phyloP scores from a whole-genome alignment of 768 basidiomycete genomes.

The Gymnopilus junonius region DNA sequence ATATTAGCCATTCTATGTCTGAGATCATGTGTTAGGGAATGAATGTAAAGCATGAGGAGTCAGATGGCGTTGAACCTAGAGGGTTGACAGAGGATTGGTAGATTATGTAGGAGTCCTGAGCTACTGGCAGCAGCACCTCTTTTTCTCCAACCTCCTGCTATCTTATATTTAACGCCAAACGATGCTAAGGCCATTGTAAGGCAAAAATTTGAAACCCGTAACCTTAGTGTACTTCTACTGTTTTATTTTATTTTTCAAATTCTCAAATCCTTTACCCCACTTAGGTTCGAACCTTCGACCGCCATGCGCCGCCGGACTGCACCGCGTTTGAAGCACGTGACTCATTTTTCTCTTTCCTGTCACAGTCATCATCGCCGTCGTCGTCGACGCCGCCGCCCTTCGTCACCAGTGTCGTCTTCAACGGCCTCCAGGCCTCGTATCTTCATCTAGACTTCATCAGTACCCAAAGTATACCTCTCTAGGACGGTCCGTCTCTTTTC shows the following conservation, averaged over 20 bases:
- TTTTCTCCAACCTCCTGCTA: too few relatives aligned
- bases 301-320: too few relatives aligned
- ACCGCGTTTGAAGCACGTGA: slow-evolving; percentile 3
- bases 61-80: background rate
- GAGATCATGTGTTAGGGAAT: background rate
- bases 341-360: slow-evolving; percentile 2
- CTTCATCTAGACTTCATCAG: background rate
- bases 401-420: background rate
- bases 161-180: too few relatives aligned
- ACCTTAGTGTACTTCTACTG: too few relatives aligned
- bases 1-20: background rate
- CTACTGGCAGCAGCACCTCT: too few relatives aligned
- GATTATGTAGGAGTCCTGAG: too few relatives aligned
- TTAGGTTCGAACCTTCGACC: background rate
- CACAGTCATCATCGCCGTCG: background rate
- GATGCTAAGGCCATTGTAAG: too few relatives aligned
- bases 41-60: background rate
- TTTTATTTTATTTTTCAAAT: background rate
- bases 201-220: too few relatives aligned
- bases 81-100: background rate
- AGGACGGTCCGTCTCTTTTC: background rate
- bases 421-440: background rate
- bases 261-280: background rate
- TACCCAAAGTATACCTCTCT: background rate
- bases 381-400: background rate